A percentile compares a stretch with the other conserved stretches of the same genome.
phyloP scores from a whole-genome alignment of 2,329 filamentous ascomycete species.

The Cryphonectria parasitica region DNA sequence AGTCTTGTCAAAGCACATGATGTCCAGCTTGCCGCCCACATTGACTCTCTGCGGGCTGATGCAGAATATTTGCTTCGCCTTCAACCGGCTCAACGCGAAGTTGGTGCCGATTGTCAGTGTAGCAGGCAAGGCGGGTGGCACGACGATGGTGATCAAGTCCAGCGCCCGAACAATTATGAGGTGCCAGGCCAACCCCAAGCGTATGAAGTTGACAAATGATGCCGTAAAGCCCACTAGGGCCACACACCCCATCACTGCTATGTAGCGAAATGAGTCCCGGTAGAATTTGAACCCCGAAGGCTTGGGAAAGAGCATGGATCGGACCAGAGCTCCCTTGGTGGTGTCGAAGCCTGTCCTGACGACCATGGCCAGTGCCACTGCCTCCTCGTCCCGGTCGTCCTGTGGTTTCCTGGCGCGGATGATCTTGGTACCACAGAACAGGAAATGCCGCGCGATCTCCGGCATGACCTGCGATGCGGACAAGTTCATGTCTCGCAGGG shows the following conservation, averaged over 20 bases:
- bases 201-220: slow-evolving; percentile 91
- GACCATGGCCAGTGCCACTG: slow-evolving; percentile 87
- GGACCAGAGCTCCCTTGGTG: slow-evolving; percentile 91
- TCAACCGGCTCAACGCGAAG: slow-evolving; percentile 86
- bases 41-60: slow-evolving; percentile 98
- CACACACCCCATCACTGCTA: slow-evolving; percentile 91
- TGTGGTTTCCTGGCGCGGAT: slow-evolving; percentile 88
- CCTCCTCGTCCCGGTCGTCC: slow-evolving; percentile 83
- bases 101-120: slow-evolving; percentile 96
- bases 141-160: slow-evolving; percentile 96
- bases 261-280: slow-evolving; percentile 95
- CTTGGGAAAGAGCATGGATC: slow-evolving; percentile 98
- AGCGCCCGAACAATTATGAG: slow-evolving; percentile 89
- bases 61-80: slow-evolving; percentile 90
- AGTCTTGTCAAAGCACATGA: slow-evolving; percentile 98
- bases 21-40: slow-evolving; percentile 91
- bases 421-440: slow-evolving; percentile 95
- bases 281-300: slow-evolving; percentile 99
- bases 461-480: slow-evolving; percentile 81
- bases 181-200: slow-evolving; percentile 82
- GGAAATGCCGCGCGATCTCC: slow-evolving; percentile 82
- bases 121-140: slow-evolving; percentile 90
- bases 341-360: slow-evolving; percentile 96
- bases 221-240: slow-evolving; percentile 86
- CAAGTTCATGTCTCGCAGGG: slow-evolving; percentile 75